phyloP scores from a whole-genome alignment of 148 eudicot genomes.

The Vaccinium darrowii region DNA sequence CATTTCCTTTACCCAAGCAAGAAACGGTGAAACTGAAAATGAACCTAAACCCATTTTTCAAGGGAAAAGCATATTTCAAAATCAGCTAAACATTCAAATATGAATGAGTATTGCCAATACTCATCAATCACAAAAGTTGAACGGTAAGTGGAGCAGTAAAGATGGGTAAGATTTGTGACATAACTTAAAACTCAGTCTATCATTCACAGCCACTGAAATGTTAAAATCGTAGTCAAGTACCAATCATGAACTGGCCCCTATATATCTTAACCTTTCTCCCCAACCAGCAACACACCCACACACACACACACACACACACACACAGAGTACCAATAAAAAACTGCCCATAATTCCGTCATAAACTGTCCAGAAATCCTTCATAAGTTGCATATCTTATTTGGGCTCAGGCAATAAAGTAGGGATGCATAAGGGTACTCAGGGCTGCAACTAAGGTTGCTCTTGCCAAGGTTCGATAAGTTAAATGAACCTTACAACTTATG shows the following conservation, averaged over 20 bases:
- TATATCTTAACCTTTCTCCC: too few species aligned
- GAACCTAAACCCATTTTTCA: slow-evolving; percentile 12
- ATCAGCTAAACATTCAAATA: slow-evolving; percentile 31
- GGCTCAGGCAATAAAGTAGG: too few species aligned
- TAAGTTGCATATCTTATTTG: too few species aligned
- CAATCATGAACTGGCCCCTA: not conserved
- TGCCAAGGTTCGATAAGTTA: too few species aligned
- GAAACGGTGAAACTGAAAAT: slow-evolving; percentile 19
- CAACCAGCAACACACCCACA: too few species aligned
- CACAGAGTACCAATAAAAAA: too few species aligned
- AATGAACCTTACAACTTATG: too few species aligned
- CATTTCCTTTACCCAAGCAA: slow-evolving; percentile 37
- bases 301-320: too few species aligned
- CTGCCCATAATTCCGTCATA: too few species aligned
- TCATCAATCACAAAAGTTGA: slow-evolving; percentile 27
- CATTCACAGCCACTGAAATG: slow-evolving; percentile 10
- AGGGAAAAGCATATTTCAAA: slow-evolving; percentile 50
- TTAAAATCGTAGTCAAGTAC: slow-evolving; percentile 20
- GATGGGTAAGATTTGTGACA: slow-evolving; percentile 11
- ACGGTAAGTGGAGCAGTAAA: slow-evolving; percentile 21
- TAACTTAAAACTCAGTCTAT: slow-evolving; percentile 3
- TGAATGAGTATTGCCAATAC: slow-evolving; percentile 36
- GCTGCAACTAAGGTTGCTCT: too few species aligned
- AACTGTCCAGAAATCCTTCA: too few species aligned
- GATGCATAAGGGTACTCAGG: too few species aligned